These are phyloP conservation scores for Elongisporangium anandrum DNA, from an alignment of 352 stramenopile genomes.

Conservation along the genomic window DNA sequence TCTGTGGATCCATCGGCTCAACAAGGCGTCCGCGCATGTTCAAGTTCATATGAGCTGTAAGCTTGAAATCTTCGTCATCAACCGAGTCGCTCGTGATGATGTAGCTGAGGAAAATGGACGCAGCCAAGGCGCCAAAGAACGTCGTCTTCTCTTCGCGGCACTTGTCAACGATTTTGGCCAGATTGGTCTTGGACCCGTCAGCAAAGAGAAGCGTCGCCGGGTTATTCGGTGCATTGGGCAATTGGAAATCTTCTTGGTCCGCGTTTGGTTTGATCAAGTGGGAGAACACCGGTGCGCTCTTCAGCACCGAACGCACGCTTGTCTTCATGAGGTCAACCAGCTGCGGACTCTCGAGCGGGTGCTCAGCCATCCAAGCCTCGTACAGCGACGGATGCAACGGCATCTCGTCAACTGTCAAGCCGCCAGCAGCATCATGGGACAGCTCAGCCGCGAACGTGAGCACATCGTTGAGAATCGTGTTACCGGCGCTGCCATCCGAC, in stretches of 20 bases:
- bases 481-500: conserved; percentile 34
- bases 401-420: conserved; percentile 6
- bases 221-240: conserved; percentile 17
- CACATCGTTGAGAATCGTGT: conserved; percentile 28
- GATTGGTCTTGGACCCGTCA: conserved; percentile 23
- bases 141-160: conserved; percentile 38
- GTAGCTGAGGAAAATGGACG: conserved; percentile 23
- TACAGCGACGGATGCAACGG: conserved; percentile 22
- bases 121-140: conserved; percentile 28
- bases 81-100: conserved; percentile 13
- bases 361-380: conserved; percentile 19
- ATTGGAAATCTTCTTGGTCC: conserved; percentile 26
- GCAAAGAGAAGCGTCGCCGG: conserved; percentile 28
- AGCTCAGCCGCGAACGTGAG: conserved; percentile 17
- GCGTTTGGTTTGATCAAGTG: conserved; percentile 16
- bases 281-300: conserved; percentile 7
- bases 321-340: too few species aligned
- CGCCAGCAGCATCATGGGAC: conserved; percentile 13
- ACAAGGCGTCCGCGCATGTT: conserved; percentile 43
- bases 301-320: too few species aligned
- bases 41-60: conserved; percentile 27
- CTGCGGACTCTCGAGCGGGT: conserved; percentile 15
- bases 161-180: conserved; percentile 18
- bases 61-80: conserved; percentile 28
- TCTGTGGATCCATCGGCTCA: conserved; percentile 19